Percentiles rank a stretch among this genome's conserved stretches.
Evolutionary conservation across 495 filamentous ascomycete species (phyloP).

Genomic region (Elasticomyces elasticus): DNA sequence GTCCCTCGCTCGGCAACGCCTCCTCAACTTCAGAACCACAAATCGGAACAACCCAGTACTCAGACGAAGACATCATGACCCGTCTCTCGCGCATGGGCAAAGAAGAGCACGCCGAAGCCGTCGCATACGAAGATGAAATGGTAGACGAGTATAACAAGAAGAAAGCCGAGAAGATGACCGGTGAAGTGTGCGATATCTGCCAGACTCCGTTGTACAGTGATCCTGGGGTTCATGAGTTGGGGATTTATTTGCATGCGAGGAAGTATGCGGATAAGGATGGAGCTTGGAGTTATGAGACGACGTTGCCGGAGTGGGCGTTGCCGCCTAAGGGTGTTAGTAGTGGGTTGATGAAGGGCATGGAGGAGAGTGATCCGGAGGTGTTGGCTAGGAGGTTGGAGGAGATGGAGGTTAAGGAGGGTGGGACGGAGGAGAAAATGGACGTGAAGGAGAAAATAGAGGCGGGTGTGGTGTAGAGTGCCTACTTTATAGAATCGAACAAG

Average conservation of each 20-base stretch:
- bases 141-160: constrained; percentile 73
- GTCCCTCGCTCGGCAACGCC: constrained; percentile 64
- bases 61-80: constrained; percentile 85
- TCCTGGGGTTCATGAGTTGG: constrained; percentile 78
- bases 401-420: constrained; percentile 18
- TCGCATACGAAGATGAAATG: constrained; percentile 91
- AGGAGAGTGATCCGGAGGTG: constrained; percentile 28
- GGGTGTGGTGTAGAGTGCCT: not conserved
- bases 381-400: constrained; percentile 26
- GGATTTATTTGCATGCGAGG: constrained; percentile 84
- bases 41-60: too few species aligned
- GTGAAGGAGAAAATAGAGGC: not conserved
- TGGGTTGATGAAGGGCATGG: constrained; percentile 29
- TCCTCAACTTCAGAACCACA: constrained; percentile 50
- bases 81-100: constrained; percentile 86
- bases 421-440: not conserved
- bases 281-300: constrained; percentile 76
- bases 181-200: constrained; percentile 68
- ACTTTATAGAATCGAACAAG: too few species aligned
- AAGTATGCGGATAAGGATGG: constrained; percentile 75
- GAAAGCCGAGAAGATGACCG: constrained; percentile 87
- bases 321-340: constrained; percentile 48
- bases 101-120: constrained; percentile 75
- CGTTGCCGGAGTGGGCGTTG: constrained; percentile 75
- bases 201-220: constrained; percentile 85